Evolutionary conservation across 2,329 filamentous ascomycete species (phyloP).

Genomic region (Diaporthe eres): DNA sequence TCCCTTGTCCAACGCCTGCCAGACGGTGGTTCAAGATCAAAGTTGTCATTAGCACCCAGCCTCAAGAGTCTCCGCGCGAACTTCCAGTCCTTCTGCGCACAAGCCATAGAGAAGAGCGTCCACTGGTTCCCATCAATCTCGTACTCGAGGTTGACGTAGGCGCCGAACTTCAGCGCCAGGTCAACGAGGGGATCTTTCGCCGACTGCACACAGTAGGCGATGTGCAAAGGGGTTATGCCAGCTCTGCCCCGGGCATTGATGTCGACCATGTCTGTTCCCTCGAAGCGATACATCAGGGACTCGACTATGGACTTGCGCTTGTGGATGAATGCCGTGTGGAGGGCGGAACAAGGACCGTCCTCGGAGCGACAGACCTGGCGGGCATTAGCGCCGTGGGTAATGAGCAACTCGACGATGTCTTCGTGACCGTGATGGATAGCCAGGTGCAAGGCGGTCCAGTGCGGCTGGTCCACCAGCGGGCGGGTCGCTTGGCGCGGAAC

Average conservation of each 20-base stretch:
- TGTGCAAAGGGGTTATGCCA: slow-evolving; percentile 4
- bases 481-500: neutral
- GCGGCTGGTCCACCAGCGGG: neutral
- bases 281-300: neutral
- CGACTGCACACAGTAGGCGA: neutral
- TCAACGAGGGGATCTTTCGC: neutral
- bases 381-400: neutral
- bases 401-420: neutral
- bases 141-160: slow-evolving; percentile 9
- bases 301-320: neutral
- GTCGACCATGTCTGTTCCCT: slow-evolving; percentile 4
- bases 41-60: neutral
- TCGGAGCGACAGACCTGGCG: neutral
- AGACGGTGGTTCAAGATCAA: neutral
- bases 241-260: neutral
- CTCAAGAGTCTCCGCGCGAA: neutral
- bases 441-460: slow-evolving; percentile 1
- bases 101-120: neutral
- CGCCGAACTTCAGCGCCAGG: neutral
- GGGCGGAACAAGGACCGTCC: neutral
- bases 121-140: neutral
- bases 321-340: slow-evolving; percentile 4
- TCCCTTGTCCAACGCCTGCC: neutral
- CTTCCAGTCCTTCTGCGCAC: neutral
- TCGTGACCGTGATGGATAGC: neutral